These are phyloP conservation scores for Phoma sp. DNA, from an alignment of 2,329 filamentous ascomycete genomes.

Conservation along the genomic window DNA sequence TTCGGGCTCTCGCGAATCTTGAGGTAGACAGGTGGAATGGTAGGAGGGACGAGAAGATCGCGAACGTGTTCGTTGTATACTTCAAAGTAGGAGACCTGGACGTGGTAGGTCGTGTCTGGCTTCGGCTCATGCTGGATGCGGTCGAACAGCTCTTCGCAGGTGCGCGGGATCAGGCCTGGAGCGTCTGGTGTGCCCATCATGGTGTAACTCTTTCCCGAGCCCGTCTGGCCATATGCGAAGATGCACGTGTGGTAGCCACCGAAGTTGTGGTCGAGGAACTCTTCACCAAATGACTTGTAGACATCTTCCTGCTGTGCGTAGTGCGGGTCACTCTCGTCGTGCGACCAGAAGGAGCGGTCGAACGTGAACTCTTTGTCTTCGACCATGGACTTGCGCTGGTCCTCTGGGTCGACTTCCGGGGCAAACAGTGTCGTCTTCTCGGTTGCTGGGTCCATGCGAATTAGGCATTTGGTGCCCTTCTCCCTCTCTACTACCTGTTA, in stretches of 20 bases:
- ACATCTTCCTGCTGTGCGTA: conserved; percentile 94
- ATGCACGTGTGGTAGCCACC: conserved; percentile 99
- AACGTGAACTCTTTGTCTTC: conserved; percentile 95
- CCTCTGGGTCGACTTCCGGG: conserved; percentile 66
- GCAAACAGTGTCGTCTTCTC: conserved; percentile 83
- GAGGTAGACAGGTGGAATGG: conserved; percentile 85
- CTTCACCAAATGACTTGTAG: conserved; percentile 91
- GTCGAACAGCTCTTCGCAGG: conserved; percentile 94
- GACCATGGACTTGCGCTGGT: conserved; percentile 68
- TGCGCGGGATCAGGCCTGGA: conserved; percentile 90
- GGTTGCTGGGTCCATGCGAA: conserved; percentile 87
- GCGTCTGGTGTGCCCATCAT: conserved; percentile 91
- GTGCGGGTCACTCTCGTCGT: conserved; percentile 77
- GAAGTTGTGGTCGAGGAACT: conserved; percentile 99
- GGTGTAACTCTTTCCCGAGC: conserved; percentile 96
- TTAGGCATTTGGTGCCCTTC: conserved; percentile 80
- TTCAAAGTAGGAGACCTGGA: conserved; percentile 97
- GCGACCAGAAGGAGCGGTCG: conserved; percentile 98
- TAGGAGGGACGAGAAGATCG: conserved; percentile 83
- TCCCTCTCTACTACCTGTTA: conserved; percentile 71
- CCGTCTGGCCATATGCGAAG: conserved; percentile 97
- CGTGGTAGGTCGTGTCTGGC: conserved; percentile 93
- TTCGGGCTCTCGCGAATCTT: conserved; percentile 96
- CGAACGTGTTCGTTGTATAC: conserved; percentile 99
- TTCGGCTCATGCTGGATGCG: conserved; percentile 85